phyloP scores from a whole-genome alignment of 2,329 filamentous ascomycete genomes.

The Sporothrix humicola region DNA sequence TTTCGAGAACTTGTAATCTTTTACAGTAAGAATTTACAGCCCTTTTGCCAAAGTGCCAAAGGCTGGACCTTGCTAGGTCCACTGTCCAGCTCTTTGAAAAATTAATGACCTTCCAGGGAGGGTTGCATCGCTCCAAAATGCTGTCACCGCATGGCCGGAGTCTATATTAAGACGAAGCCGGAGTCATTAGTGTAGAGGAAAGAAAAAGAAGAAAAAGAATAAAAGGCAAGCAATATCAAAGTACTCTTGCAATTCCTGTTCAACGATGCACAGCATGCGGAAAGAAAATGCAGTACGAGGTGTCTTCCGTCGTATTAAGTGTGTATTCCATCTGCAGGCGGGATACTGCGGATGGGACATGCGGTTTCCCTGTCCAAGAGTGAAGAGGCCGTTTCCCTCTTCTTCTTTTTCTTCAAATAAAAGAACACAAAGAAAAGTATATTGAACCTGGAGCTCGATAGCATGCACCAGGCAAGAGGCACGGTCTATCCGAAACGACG shows the following conservation, averaged over 20 bases:
- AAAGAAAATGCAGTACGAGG: constrained; percentile 18
- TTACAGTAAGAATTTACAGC: too few species aligned
- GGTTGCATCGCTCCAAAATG: constrained; percentile 13
- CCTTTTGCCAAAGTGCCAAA: background rate
- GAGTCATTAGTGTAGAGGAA: background rate
- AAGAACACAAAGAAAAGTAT: background rate
- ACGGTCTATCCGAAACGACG: constrained; percentile 22
- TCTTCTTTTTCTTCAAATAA: background rate
- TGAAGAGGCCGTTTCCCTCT: background rate
- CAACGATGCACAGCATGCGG: constrained; percentile 6
- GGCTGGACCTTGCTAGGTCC: background rate
- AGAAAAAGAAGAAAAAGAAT: background rate
- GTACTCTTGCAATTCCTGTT: background rate
- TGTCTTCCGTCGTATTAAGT: constrained; percentile 2
- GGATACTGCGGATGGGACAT: too few species aligned
- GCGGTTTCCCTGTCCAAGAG: background rate
- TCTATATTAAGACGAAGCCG: background rate
- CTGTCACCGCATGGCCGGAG: background rate
- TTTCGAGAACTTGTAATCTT: too few species aligned
- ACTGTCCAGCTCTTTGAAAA: background rate
- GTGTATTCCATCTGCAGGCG: too few species aligned
- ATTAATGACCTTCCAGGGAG: background rate
- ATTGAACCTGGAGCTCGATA: background rate
- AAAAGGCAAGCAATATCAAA: background rate
- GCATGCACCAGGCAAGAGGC: background rate